Base-by-base conservation (phyloP, 176 grass and related monocot species). In the Lolium rigidum region DNA sequence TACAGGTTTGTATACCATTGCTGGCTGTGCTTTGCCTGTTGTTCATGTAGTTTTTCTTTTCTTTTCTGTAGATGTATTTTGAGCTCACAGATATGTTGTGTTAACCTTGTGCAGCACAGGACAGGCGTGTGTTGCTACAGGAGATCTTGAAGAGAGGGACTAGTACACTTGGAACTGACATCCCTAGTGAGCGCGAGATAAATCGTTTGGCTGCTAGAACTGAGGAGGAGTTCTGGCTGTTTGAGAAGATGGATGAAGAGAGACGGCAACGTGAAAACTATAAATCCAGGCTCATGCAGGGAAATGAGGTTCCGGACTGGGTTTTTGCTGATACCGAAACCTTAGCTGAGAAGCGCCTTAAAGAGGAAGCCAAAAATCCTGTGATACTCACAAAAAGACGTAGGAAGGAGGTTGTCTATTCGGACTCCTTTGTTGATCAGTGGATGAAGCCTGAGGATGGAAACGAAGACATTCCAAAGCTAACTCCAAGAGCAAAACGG, bases 201-300 rank as follows among this genome's bases (percentile, higher is more conserved):
- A 98, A 98, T 66, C 97, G 94, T 68, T 86, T 98, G 76, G 97
- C 94, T 56, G 97, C 97, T 63, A 88, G 97, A 80, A 92, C 43
- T 16, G 97, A 98, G 71, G 88, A 94, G 0, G 97, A 95, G 86
- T 98, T 91, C 87, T 98, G 97, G 97, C 83, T 98, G 85, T 98
- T 98, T 86, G 97, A 98, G 86, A 92, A 94, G 87, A 98, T 98
- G 97, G 97, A 98, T 88, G 97, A 98, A 83, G 97, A 98, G 51
- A 98, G 97, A 78, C 87, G 97, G 22, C 97, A 91, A 71, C 90
- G 94, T 71, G 94, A 95, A 70, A 95, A 87, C 64, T 98, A 98
- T 55, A 91, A 90, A 80, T 90, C 97, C 18, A 93, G 97, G 87
- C 84, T 99, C 66, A 94, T 99, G 97, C 94, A 92, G 68, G 94